phyloP scores from a whole-genome alignment of 441 rosid genomes.

The Jatropha podagrica region DNA sequence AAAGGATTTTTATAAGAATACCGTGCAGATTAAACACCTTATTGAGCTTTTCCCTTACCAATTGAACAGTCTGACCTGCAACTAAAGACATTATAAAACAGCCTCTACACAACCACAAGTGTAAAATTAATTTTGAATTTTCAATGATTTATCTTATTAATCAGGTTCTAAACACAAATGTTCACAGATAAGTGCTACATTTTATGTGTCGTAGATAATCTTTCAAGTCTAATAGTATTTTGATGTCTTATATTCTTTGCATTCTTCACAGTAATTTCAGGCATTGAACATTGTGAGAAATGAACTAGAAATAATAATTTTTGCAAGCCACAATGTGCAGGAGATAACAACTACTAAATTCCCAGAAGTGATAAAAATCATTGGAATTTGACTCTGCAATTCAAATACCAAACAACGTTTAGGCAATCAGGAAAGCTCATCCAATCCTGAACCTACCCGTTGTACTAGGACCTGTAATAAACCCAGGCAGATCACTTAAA shows the following conservation, averaged over 20 bases:
- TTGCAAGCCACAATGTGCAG: not conserved
- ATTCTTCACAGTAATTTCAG: not conserved
- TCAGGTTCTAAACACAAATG: not conserved
- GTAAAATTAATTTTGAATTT: not conserved
- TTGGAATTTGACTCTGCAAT: not conserved
- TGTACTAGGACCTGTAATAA: not conserved
- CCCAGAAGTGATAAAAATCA: not conserved
- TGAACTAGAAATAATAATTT: not conserved
- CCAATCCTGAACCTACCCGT: not conserved
- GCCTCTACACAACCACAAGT: not conserved
- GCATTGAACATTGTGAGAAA: not conserved
- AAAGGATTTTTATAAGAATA: not conserved
- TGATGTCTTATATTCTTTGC: not conserved
- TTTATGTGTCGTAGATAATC: not conserved
- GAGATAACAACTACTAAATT: not conserved
- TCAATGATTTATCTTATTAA: not conserved
- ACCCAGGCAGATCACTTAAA: not conserved
- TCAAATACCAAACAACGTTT: not conserved
- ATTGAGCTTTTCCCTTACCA: conserved; percentile 73
- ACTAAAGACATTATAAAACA: conserved; percentile 11
- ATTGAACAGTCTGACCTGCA: conserved; percentile 61
- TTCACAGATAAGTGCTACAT: too few relatives aligned
- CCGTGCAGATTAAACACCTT: conserved; percentile 46
- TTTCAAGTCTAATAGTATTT: not conserved
- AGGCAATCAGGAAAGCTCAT: not conserved